phyloP scores from a whole-genome alignment of 2,329 filamentous ascomycete genomes.

The Colletotrichum musicola region DNA sequence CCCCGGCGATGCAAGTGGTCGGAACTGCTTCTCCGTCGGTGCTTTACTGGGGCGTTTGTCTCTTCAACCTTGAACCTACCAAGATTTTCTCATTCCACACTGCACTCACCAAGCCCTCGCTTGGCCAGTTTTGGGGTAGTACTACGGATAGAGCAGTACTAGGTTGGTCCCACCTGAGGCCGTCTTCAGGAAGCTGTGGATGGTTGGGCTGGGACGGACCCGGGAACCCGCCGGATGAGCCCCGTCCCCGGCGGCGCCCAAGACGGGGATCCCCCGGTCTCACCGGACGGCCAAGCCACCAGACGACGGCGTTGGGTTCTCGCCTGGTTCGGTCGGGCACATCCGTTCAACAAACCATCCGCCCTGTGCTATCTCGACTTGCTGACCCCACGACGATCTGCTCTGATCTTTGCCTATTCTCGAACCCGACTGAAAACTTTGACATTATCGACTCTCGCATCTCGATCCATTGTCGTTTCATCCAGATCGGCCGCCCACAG shows the following conservation, averaged over 20 bases:
- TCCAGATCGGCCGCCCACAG: slow-evolving; percentile 20
- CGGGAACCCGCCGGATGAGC: slow-evolving; percentile 8
- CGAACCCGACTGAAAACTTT: slow-evolving; percentile 9
- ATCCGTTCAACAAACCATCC: neutral
- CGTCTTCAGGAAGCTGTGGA: slow-evolving; percentile 11
- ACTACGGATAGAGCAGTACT: too few relatives aligned
- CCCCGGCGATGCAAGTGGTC: slow-evolving; percentile 2
- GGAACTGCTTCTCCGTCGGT: neutral
- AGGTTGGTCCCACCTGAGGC: neutral
- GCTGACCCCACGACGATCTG: slow-evolving; percentile 7
- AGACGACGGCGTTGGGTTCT: slow-evolving; percentile 21
- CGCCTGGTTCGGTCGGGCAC: slow-evolving; percentile 17
- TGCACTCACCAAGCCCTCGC: neutral
- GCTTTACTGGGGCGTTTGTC: neutral
- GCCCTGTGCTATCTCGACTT: neutral
- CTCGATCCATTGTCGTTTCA: slow-evolving; percentile 26
- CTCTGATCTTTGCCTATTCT: neutral
- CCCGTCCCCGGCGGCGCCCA: slow-evolving; percentile 22
- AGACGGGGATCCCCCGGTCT: slow-evolving; percentile 32
- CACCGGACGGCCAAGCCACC: slow-evolving; percentile 3
- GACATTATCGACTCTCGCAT: slow-evolving; percentile 11
- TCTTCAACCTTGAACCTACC: neutral
- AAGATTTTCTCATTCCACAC: neutral
- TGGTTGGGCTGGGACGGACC: slow-evolving; percentile 24
- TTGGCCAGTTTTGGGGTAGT: neutral